Percentiles rank a stretch among this genome's conserved stretches.
phyloP scores from a whole-genome alignment of 2,329 filamentous ascomycete species.

The Cordyceps javanica region DNA sequence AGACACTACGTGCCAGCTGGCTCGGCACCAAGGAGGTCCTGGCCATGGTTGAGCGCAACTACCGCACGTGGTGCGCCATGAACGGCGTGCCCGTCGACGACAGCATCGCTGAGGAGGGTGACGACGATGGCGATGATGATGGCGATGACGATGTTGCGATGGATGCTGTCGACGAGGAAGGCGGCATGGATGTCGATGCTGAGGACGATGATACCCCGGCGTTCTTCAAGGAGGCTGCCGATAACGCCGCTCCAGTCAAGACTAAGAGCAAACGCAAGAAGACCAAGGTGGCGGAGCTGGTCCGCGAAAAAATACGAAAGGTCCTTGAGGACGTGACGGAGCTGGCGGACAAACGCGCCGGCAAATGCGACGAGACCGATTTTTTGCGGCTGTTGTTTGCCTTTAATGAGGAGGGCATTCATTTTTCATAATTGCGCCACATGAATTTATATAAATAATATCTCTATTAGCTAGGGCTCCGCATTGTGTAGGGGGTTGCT shows the following conservation, averaged over 20 bases:
- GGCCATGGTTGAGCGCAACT: constrained; percentile 78
- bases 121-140: constrained; percentile 37
- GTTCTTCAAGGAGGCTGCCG: constrained; percentile 66
- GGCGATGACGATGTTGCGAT: constrained; percentile 35
- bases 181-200: constrained; percentile 47
- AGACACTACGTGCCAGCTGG: constrained; percentile 77
- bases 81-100: constrained; percentile 77
- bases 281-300: constrained; percentile 71
- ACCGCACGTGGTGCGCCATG: constrained; percentile 82
- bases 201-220: constrained; percentile 67
- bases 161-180: constrained; percentile 40
- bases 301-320: constrained; percentile 80
- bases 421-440: constrained; percentile 55
- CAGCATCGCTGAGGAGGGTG: constrained; percentile 41
- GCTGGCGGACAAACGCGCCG: constrained; percentile 72
- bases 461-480: too few relatives aligned
- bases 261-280: constrained; percentile 67
- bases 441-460: not conserved
- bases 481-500: not conserved
- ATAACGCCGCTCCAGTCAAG: constrained; percentile 38
- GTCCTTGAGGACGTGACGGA: constrained; percentile 77
- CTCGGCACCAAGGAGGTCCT: constrained; percentile 75
- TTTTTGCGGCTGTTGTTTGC: constrained; percentile 74
- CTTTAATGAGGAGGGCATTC: constrained; percentile 89
- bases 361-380: constrained; percentile 88